These are phyloP conservation scores for Ustilago loliicola DNA, from an alignment of 1,284 basidiomycete genomes.

Conservation along the genomic window DNA sequence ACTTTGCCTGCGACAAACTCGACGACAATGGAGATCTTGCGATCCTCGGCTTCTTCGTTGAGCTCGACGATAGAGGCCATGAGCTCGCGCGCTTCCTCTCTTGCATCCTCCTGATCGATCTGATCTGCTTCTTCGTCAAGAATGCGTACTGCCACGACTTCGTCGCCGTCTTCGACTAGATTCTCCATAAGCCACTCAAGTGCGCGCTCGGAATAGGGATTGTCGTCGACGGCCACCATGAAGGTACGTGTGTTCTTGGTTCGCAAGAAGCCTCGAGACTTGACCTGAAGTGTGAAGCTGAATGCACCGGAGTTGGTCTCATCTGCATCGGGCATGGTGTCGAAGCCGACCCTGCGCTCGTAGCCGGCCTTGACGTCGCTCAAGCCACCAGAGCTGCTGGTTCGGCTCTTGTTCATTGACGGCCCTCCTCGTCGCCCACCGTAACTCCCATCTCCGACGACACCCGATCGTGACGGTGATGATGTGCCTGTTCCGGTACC, in stretches of 20 bases:
- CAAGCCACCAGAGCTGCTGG: constrained; percentile 49
- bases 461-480: constrained; percentile 29
- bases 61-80: constrained; percentile 85
- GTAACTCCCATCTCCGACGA: constrained; percentile 55
- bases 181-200: constrained; percentile 77
- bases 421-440: constrained; percentile 51
- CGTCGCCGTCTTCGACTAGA: constrained; percentile 91
- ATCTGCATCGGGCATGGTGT: constrained; percentile 69
- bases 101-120: constrained; percentile 80
- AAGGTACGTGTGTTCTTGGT: constrained; percentile 87
- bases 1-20: constrained; percentile 94
- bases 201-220: constrained; percentile 71
- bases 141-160: constrained; percentile 90
- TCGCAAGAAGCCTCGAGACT: constrained; percentile 84
- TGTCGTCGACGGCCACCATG: constrained; percentile 87
- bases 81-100: constrained; percentile 87
- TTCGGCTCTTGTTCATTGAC: constrained; percentile 44
- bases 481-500: constrained; percentile 10
- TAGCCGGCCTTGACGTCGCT: constrained; percentile 59
- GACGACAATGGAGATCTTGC: constrained; percentile 90
- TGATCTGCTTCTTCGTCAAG: constrained; percentile 82
- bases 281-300: constrained; percentile 77
- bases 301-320: constrained; percentile 61
- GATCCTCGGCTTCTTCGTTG: constrained; percentile 82
- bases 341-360: constrained; percentile 68